Base-by-base conservation (phyloP, 768 basidiomycete species). In the Trametes maxima region DNA sequence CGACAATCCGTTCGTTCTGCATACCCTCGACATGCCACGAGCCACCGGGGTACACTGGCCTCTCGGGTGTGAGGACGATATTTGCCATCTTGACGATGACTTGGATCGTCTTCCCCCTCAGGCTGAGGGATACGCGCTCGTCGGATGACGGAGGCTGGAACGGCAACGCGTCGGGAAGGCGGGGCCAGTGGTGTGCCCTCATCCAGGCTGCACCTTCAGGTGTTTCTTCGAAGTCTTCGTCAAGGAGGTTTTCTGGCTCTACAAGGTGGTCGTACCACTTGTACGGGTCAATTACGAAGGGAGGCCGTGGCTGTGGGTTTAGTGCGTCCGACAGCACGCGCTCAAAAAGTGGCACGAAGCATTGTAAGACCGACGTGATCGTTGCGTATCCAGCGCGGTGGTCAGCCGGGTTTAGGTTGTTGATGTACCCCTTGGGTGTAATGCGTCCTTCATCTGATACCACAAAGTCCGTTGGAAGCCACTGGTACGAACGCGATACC, bases 61-160 rank as follows among this genome's bases (percentile, higher is more conserved):
- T 68, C 19, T 73, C 70, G 3, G 69, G 67, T 1, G 76, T 74
- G 22, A 73, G 47, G 2, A 65, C 50, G 21, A 75, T 75, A 40
- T 72, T 76, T 3, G 79, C 68, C 11, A 80, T 66, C 68, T 80
- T 82, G 33, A 81, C 77, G 36, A 72, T 74, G 46, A 81, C 76
- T 35, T 75, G 74, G 1, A 76, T 53, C 8, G 57, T 67, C 21
- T 60, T 50, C 5, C 65, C 69, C 12, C 49, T 51, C 11, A 70
- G 42, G 36, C 25, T 58, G 44, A 67, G 28, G 6, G 51, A 28
- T 5, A 48, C 59, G 13, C 54, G 21, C n/a, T 39, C 25, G 8
- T 43, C 24, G 11, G 36, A 1, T 4, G 35, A 14, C 21, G 33
- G 50, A 8, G 50, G 45, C 12, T 42, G 13, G 33, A 57, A 57